Percentiles rank a stretch among this genome's conserved stretches.
Evolutionary conservation across 2,329 filamentous ascomycete genomes (phyloP).

Genomic region (Magnaporthiopsis rhizophila): DNA sequence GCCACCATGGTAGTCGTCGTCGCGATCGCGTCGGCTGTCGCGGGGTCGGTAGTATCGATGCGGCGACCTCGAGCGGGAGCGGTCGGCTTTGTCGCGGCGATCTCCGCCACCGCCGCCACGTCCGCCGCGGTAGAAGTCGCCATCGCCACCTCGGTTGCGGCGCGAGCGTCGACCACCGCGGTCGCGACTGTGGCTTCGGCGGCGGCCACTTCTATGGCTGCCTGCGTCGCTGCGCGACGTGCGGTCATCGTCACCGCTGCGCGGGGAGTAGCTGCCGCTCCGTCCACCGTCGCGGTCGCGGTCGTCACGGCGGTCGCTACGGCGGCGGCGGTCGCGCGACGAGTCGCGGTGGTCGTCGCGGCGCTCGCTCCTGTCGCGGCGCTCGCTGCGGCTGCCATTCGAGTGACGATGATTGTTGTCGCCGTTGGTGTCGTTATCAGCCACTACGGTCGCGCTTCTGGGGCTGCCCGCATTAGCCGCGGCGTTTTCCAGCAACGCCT

Average conservation of each 20-base stretch:
- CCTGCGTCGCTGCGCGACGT: slow-evolving; percentile 48
- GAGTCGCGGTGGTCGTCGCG: slow-evolving; percentile 16
- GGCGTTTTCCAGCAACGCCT: slow-evolving; percentile 74
- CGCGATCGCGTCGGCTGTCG: slow-evolving; percentile 35
- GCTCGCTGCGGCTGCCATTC: slow-evolving; percentile 44
- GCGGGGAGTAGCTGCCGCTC: slow-evolving; percentile 39
- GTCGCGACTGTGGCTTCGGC: slow-evolving; percentile 71
- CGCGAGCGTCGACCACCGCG: slow-evolving; percentile 66
- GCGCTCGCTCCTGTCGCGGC: slow-evolving; percentile 22
- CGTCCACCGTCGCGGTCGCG: slow-evolving; percentile 49
- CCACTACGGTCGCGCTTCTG: slow-evolving; percentile 17
- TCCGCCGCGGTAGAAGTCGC: slow-evolving; percentile 63
- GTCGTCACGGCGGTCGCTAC: slow-evolving; percentile 22
- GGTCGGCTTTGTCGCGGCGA: slow-evolving; percentile 18
- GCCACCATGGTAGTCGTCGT: slow-evolving; percentile 34
- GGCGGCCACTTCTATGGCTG: slow-evolving; percentile 73
- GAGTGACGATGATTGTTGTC: slow-evolving; percentile 49
- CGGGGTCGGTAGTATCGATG: slow-evolving; percentile 49
- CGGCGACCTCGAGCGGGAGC: slow-evolving; percentile 69
- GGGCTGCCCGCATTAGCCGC: slow-evolving; percentile 53
- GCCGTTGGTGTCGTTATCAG: slow-evolving; percentile 35
- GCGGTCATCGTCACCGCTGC: neutral
- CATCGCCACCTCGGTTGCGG: slow-evolving; percentile 61
- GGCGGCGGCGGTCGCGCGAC: slow-evolving; percentile 32
- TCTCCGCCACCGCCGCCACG: slow-evolving; percentile 31